Conservation (phyloP, 129 eudicot species). For the Ambrosia trifida region DNA sequence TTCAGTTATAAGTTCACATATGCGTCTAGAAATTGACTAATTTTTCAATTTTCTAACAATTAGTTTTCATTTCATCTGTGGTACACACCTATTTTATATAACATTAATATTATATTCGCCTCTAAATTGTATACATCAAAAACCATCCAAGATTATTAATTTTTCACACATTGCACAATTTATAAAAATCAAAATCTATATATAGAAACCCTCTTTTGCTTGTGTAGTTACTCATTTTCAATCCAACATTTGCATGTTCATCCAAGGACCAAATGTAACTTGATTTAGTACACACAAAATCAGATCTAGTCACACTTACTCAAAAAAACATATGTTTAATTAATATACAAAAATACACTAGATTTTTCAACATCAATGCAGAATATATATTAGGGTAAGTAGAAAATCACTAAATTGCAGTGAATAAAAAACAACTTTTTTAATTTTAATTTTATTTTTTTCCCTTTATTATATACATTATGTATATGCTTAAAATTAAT, state of each 20-base stretch:
- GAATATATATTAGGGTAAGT: not conserved
- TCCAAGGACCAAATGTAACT: not conserved
- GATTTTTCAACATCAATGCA: not conserved
- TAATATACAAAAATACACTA: not conserved
- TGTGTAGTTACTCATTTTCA: not conserved
- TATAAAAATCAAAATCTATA: not conserved
- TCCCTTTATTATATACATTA: not conserved
- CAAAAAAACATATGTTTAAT: not conserved
- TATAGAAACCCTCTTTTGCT: not conserved
- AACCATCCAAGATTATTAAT: not conserved
- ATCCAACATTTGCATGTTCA: slow-evolving; percentile 6
- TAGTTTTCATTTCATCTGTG: not conserved
- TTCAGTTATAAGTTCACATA: too few relatives aligned
- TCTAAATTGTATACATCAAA: not conserved
- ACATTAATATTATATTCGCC: not conserved
- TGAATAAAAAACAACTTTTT: not conserved
- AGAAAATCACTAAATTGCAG: not conserved
- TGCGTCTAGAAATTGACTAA: not conserved
- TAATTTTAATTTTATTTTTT: not conserved
- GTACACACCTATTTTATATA: not conserved
- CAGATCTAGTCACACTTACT: not conserved
- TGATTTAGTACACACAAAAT: not conserved
- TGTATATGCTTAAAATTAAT: not conserved
- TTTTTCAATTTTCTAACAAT: not conserved
- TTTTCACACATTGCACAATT: not conserved